These are phyloP conservation scores for Sporisorium sorghi DNA, from an alignment of 1,284 basidiomycete species.

Conservation along the genomic window DNA sequence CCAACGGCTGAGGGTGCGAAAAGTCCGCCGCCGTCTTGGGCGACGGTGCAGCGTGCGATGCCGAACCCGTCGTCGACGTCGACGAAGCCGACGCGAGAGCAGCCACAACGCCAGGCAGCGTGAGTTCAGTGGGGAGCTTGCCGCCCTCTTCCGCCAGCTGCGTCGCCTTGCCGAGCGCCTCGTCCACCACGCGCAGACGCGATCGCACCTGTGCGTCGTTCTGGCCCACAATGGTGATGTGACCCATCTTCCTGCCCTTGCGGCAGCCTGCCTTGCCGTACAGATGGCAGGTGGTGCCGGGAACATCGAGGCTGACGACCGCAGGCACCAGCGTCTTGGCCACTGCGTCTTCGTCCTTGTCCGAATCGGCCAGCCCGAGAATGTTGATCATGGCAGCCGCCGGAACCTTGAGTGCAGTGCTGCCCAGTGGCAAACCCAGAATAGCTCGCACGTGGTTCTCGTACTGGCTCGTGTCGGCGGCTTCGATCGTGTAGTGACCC, in stretches of 20 bases:
- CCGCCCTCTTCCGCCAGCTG: slow-evolving; percentile 49
- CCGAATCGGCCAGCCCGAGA: slow-evolving; percentile 72
- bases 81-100: slow-evolving; percentile 20
- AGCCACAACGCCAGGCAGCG: slow-evolving; percentile 44
- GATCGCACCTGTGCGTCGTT: slow-evolving; percentile 81
- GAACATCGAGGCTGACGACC: slow-evolving; percentile 71
- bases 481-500: slow-evolving; percentile 99
- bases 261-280: slow-evolving; percentile 93
- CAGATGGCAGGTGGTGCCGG: slow-evolving; percentile 86
- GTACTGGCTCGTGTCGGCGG: slow-evolving; percentile 94
- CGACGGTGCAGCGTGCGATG: slow-evolving; percentile 61
- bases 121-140: slow-evolving; percentile 46
- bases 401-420: slow-evolving; percentile 86
- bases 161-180: slow-evolving; percentile 62
- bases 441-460: slow-evolving; percentile 98
- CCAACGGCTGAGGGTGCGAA: slow-evolving; percentile 78
- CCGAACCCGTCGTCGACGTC: slow-evolving; percentile 10
- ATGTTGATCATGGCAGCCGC: slow-evolving; percentile 95
- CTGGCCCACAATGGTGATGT: slow-evolving; percentile 88
- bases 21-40: slow-evolving; percentile 69
- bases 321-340: slow-evolving; percentile 65
- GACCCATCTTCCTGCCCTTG: slow-evolving; percentile 96
- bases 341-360: slow-evolving; percentile 62
- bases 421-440: slow-evolving; percentile 87
- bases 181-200: slow-evolving; percentile 68